phyloP scores from a whole-genome alignment of 148 eudicot species.

The Rhododendron simsii region DNA sequence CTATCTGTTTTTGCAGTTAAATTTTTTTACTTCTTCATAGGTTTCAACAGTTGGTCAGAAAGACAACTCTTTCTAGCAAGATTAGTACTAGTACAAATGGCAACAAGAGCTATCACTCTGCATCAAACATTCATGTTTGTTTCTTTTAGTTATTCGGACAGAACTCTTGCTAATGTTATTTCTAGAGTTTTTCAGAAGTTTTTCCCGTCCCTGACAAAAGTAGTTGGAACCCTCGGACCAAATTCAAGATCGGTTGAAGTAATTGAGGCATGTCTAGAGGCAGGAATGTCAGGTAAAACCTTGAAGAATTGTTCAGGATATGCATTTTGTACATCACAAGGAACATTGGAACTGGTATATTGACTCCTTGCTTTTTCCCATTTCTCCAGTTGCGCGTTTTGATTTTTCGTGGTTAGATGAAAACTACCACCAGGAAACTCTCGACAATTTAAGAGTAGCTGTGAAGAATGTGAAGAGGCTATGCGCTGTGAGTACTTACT shows the following conservation, averaged over 20 bases:
- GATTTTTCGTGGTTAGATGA: slow-evolving; percentile 57
- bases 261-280: slow-evolving; percentile 55
- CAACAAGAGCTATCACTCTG: neutral
- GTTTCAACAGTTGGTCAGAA: neutral
- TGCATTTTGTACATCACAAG: neutral
- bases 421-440: slow-evolving; percentile 55
- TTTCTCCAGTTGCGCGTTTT: slow-evolving; percentile 51
- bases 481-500: slow-evolving; percentile 47
- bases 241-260: slow-evolving; percentile 46
- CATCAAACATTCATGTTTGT: neutral
- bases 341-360: neutral
- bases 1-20: neutral
- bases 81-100: neutral
- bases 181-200: slow-evolving; percentile 24
- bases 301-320: neutral
- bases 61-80: neutral
- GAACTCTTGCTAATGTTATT: neutral
- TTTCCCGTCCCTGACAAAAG: slow-evolving; percentile 46
- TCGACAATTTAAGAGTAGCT: slow-evolving; percentile 49
- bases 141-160: neutral
- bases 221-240: slow-evolving; percentile 61
- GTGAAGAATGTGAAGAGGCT: slow-evolving; percentile 35
- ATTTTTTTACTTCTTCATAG: neutral
- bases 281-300: slow-evolving; percentile 54
- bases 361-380: neutral